phyloP scores from a whole-genome alignment of 371 early-diverging fungal genomes.

The Thermomucor indicae-seudaticae region DNA sequence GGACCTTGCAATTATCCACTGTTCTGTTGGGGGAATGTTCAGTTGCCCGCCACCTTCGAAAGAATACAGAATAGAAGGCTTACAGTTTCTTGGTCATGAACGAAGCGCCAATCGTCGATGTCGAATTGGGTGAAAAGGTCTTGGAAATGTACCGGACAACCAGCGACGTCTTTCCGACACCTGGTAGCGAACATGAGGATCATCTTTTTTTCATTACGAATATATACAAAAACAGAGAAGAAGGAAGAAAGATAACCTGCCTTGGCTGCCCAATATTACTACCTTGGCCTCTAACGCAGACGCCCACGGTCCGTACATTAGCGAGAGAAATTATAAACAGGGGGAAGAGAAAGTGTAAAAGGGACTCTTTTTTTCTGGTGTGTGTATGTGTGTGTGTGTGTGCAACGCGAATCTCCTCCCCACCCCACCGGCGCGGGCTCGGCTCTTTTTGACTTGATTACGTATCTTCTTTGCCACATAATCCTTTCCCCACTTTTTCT shows the following conservation, averaged over 20 bases:
- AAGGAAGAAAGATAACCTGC: constrained; percentile 21
- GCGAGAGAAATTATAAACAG: background rate
- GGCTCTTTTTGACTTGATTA: no score
- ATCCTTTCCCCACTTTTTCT: no score
- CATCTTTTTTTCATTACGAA: background rate
- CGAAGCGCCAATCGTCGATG: constrained; percentile 82
- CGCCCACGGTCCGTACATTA: constrained; percentile 25
- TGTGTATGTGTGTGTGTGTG: no score
- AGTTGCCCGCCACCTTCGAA: no score
- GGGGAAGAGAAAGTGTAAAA: background rate
- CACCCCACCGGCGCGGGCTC: no score
- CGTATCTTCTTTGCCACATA: no score
- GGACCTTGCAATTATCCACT: constrained; percentile 64
- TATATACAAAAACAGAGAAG: background rate
- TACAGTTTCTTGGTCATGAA: constrained; percentile 77
- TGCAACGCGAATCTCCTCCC: no score
- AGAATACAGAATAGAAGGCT: constrained; percentile 10
- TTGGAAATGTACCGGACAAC: constrained; percentile 77
- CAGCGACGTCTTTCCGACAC: constrained; percentile 80
- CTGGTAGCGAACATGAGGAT: constrained; percentile 30
- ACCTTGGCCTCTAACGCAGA: constrained; percentile 72
- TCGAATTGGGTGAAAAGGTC: constrained; percentile 73
- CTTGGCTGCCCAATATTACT: constrained; percentile 71
- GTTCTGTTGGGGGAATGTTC: constrained; percentile 32
- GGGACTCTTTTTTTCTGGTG: no score